phyloP scores from a whole-genome alignment of 2,329 filamentous ascomycete species.

The Botrytis paeoniae region DNA sequence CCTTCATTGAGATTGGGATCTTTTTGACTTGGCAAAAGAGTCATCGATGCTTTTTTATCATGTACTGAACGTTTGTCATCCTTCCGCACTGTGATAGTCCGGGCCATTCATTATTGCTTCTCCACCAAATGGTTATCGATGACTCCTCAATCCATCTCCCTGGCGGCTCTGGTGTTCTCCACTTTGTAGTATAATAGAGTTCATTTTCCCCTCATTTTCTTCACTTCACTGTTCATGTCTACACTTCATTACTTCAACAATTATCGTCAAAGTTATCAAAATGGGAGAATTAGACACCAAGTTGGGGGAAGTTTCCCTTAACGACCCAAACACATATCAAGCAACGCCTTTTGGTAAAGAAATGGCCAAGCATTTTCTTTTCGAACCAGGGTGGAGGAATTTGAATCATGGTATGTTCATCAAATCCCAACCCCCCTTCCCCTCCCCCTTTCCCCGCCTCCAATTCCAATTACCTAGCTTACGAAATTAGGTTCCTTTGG shows the following conservation, averaged over 20 bases:
- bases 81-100: neutral
- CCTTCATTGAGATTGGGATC: neutral
- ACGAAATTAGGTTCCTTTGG: conserved; percentile 67
- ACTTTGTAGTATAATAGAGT: conserved; percentile 6
- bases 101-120: neutral
- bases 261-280: neutral
- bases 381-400: conserved; percentile 37
- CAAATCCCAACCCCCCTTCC: neutral
- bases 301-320: conserved; percentile 27
- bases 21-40: neutral
- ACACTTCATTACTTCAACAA: neutral
- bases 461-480: neutral
- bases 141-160: neutral
- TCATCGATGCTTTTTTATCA: neutral
- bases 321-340: conserved; percentile 26
- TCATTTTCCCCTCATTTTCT: neutral
- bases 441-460: neutral
- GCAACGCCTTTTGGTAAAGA: conserved; percentile 36
- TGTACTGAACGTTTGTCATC: neutral
- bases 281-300: conserved; percentile 20
- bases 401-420: conserved; percentile 39
- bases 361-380: conserved; percentile 39
- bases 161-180: neutral
- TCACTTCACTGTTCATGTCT: neutral
- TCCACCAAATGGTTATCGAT: conserved; percentile 3